Percentiles rank a stretch among this genome's conserved stretches.
Conservation (phyloP, 2,329 filamentous ascomycete species). For the Microsporum audouinii region DNA sequence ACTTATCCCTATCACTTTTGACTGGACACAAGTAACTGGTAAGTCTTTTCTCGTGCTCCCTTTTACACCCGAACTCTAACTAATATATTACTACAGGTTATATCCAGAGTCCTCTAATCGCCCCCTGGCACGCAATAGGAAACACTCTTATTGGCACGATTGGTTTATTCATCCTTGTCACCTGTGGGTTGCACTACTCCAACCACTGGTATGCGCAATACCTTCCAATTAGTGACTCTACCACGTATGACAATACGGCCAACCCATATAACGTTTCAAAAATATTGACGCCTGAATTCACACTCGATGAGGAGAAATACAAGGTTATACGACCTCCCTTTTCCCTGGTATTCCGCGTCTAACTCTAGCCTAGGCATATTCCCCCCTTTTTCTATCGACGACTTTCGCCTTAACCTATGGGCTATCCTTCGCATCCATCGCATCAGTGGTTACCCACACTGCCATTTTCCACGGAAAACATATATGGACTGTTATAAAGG, state of each 20-base stretch:
- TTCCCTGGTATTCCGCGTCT: neutral
- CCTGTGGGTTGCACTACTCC: slow-evolving; percentile 52
- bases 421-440: slow-evolving; percentile 59
- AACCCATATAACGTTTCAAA: slow-evolving; percentile 51
- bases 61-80: neutral
- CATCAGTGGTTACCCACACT: slow-evolving; percentile 57
- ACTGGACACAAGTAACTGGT: slow-evolving; percentile 51
- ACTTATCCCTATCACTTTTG: slow-evolving; percentile 60
- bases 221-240: slow-evolving; percentile 58
- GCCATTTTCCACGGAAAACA: slow-evolving; percentile 55
- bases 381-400: slow-evolving; percentile 52
- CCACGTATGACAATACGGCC: slow-evolving; percentile 61
- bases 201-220: slow-evolving; percentile 54
- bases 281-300: slow-evolving; percentile 51
- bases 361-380: slow-evolving; percentile 10
- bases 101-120: slow-evolving; percentile 55
- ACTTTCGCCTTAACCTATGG: slow-evolving; percentile 61
- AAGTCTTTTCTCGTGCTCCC: slow-evolving; percentile 25
- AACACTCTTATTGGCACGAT: slow-evolving; percentile 60
- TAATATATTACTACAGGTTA: slow-evolving; percentile 43
- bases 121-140: slow-evolving; percentile 62
- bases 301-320: slow-evolving; percentile 53
- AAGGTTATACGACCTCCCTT: slow-evolving; percentile 36
- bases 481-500: slow-evolving; percentile 52
- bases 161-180: slow-evolving; percentile 51